Conservation (phyloP, 2,329 filamentous ascomycete genomes). For the Pestalotiopsis sp. region DNA sequence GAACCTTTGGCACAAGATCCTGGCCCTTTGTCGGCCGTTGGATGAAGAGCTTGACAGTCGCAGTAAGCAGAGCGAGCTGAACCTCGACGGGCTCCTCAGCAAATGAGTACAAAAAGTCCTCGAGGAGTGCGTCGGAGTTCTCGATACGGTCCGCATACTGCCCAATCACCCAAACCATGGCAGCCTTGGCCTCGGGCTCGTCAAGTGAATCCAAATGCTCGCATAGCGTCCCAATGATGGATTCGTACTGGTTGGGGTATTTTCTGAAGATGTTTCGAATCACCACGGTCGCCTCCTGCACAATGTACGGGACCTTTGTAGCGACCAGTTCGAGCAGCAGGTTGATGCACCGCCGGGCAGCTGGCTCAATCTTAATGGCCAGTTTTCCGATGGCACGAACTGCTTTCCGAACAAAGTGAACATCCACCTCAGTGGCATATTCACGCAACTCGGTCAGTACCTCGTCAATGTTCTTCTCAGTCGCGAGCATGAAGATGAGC, state of each 20-base stretch:
- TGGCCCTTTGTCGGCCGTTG: constrained; percentile 94
- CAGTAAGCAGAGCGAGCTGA: constrained; percentile 89
- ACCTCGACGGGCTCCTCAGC: constrained; percentile 94
- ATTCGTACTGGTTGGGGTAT: constrained; percentile 98
- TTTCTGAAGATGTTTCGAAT: constrained; percentile 99
- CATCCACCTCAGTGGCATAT: constrained; percentile 97
- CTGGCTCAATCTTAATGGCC: constrained; percentile 97
- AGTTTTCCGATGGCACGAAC: constrained; percentile 97
- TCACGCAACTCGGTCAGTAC: constrained; percentile 92
- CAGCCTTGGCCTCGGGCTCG: constrained; percentile 96
- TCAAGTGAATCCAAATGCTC: constrained; percentile 96
- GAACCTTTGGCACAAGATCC: constrained; percentile 87
- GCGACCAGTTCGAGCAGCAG: constrained; percentile 89
- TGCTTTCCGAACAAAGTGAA: constrained; percentile 97
- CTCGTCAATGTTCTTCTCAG: constrained; percentile 91
- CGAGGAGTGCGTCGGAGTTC: constrained; percentile 89
- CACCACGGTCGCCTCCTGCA: constrained; percentile 97
- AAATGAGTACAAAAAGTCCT: constrained; percentile 94
- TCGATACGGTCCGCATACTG: constrained; percentile 98
- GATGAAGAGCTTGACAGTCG: constrained; percentile 97
- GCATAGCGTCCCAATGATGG: constrained; percentile 93
- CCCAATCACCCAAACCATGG: constrained; percentile 99
- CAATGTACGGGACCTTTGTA: constrained; percentile 98
- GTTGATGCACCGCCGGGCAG: constrained; percentile 88
- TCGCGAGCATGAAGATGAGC: constrained; percentile 98